Evolutionary conservation across 257 asterid genomes (phyloP), one percentile per base, ranked within the genome.

Genomic region (Solanum peruvianum): DNA sequence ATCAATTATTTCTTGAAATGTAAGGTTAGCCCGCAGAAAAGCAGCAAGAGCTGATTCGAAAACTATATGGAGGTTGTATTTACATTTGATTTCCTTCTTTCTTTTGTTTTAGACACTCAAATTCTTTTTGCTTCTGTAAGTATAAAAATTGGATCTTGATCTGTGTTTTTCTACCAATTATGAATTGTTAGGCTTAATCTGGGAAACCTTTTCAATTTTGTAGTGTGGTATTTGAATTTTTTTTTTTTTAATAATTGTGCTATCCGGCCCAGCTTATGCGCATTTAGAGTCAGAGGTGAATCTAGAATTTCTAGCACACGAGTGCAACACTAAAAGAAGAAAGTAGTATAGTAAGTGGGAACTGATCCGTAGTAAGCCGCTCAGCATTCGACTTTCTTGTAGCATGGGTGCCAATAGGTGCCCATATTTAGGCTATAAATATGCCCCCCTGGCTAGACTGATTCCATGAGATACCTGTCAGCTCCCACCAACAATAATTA

Each of bases 1-100:
- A 67, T 87, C 27, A 35, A 41, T 3, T 9, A 67, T 87, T 64
- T 16, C 64, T 84, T 82, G 88, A 12, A 84, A 60, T 86, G 82
- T 86, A 66, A 70, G 45, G 82, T 88, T 88, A 97, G 99, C 93
- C 98, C 15, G 90, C 90, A 92, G 99, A 95, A 96, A 97, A 95
- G 94, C 99, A 95, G 90, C 98, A 97, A 76, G 98, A 95, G 87
- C 89, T 95, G 60, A 93, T 97, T 77, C 95, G 97, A 66, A 94
- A 92, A 89, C 91, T 95, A 45, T 94, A 95, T 89, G 95, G 88
- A 93, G 96, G 99, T 95, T 45, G 29, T 69, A 37, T 71, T 37
- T 73, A 60, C 21, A 11, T 82, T 83, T 77, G 13, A 33, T 23
- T 47, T 16, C 20, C 13, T 37, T 33, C 64, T 56, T n/a, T 7